Evolutionary conservation across 805 yeast genomes (phyloP).

Genomic region (Nakazawaea anatomiae): DNA sequence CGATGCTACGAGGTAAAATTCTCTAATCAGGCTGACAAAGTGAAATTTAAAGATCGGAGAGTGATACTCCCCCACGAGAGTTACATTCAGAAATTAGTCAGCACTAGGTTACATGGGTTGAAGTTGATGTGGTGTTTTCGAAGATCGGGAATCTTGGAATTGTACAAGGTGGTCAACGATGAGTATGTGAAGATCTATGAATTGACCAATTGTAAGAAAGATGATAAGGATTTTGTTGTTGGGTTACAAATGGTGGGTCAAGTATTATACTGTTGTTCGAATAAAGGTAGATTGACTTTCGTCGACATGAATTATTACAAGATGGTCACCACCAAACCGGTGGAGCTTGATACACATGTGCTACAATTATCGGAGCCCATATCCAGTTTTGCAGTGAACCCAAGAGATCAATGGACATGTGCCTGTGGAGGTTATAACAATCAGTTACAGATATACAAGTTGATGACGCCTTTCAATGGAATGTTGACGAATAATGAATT

Average conservation of each 20-base stretch:
- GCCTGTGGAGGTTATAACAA: conserved; percentile 13
- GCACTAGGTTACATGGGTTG: not conserved
- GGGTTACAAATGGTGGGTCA: not conserved
- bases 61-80: not conserved
- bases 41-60: not conserved
- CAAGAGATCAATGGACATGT: conserved; percentile 8
- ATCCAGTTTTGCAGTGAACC: conserved; percentile 9
- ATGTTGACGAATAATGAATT: not conserved
- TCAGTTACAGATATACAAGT: conserved; percentile 8
- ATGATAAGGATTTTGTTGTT: conserved; percentile 5
- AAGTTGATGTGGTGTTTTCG: conserved; percentile 6
- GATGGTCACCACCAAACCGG: not conserved
- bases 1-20: not conserved
- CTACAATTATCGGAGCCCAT: conserved; percentile 11
- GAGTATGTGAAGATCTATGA: not conserved
- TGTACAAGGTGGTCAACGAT: not conserved
- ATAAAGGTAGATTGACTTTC: conserved; percentile 6
- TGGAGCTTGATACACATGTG: not conserved
- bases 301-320: conserved; percentile 1
- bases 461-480: conserved; percentile 8
- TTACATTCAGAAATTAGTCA: conserved; percentile 1
- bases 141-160: conserved; percentile 1
- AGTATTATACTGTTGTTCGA: conserved; percentile 8
- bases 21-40: not conserved
- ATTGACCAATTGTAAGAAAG: conserved; percentile 1